Percentiles rank a stretch among this genome's conserved stretches.
phyloP scores from a whole-genome alignment of 306 rosid species.

The Cicer yamashitae region DNA sequence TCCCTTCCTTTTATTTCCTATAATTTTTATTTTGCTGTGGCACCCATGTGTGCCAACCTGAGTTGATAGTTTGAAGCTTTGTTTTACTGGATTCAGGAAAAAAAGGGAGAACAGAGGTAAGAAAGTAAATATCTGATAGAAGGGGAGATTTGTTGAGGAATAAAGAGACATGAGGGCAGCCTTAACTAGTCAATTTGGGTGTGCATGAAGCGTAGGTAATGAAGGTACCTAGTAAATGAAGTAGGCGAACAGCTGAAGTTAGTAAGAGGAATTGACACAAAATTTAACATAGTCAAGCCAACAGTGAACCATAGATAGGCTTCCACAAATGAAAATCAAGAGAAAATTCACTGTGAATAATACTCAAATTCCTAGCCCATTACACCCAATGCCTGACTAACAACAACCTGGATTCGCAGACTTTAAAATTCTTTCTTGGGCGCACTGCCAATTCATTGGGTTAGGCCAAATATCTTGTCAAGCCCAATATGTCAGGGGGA shows the following conservation, averaged over 20 bases:
- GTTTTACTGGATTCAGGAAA: neutral
- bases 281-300: constrained; percentile 31
- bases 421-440: neutral
- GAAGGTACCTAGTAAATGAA: neutral
- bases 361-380: neutral
- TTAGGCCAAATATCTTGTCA: neutral
- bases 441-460: neutral
- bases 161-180: neutral
- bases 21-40: neutral
- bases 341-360: neutral
- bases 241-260: neutral
- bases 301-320: constrained; percentile 3
- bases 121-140: neutral
- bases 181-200: neutral
- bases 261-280: neutral
- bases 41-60: neutral
- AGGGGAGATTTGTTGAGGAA: neutral
- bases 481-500: neutral
- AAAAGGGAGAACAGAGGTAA: neutral
- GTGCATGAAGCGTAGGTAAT: neutral
- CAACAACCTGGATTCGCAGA: neutral
- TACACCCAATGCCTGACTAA: neutral
- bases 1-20: neutral
- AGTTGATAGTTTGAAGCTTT: constrained; percentile 4
- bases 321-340: neutral